Evolutionary conservation across 2,329 filamentous ascomycete genomes (phyloP).

Genomic region (Arthrobotrys sinensis): DNA sequence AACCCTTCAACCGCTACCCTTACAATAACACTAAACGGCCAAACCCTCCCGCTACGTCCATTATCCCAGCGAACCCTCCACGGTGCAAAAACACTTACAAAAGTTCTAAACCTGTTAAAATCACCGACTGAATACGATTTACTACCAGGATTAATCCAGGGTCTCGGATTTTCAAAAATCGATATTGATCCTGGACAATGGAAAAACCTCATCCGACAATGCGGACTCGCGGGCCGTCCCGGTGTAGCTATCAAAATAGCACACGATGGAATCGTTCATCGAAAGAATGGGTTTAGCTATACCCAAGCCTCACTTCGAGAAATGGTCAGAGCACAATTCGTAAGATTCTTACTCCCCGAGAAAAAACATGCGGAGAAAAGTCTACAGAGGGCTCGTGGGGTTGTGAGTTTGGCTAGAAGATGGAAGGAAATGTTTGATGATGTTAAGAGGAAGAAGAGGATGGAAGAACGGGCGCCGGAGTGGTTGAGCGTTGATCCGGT

Average conservation of each 20-base stretch:
- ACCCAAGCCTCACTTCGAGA: slow-evolving; percentile 37
- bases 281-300: slow-evolving; percentile 47
- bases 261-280: slow-evolving; percentile 45
- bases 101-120: slow-evolving; percentile 72
- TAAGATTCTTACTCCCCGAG: slow-evolving; percentile 46
- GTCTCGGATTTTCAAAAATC: slow-evolving; percentile 41
- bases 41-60: slow-evolving; percentile 41
- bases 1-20: slow-evolving; percentile 50
- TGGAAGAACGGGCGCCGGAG: slow-evolving; percentile 26
- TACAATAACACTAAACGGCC: slow-evolving; percentile 47
- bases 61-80: slow-evolving; percentile 19
- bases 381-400: slow-evolving; percentile 25
- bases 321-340: slow-evolving; percentile 51
- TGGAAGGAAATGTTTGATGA: slow-evolving; percentile 50
- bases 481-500: slow-evolving; percentile 51
- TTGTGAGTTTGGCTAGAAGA: slow-evolving; percentile 5
- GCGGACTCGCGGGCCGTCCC: slow-evolving; percentile 31
- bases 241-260: slow-evolving; percentile 49
- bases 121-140: slow-evolving; percentile 53
- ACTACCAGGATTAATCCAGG: slow-evolving; percentile 37
- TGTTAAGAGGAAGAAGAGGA: slow-evolving; percentile 9
- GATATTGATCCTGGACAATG: slow-evolving; percentile 38
- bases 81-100: slow-evolving; percentile 69
- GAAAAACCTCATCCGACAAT: slow-evolving; percentile 43
- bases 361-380: slow-evolving; percentile 28